Evolutionary conservation across 2,329 filamentous ascomycete species (phyloP), one percentile per base, ranked within the genome.

Genomic region (Fusarium illudens): DNA sequence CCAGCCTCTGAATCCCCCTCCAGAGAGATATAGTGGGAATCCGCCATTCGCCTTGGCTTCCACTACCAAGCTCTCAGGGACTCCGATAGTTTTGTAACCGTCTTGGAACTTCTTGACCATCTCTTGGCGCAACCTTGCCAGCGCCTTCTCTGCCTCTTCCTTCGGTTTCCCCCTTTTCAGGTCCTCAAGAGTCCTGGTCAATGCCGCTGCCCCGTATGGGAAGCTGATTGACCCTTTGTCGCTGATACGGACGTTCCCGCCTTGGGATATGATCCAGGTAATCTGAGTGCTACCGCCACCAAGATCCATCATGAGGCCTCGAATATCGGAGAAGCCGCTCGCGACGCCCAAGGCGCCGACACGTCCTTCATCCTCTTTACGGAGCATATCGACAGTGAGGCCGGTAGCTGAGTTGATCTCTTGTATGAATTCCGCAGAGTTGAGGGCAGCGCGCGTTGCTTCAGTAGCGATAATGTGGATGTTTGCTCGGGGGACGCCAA

Each of bases 1-100:
- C 88, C 90, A 92, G 3, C 90, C 90, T 46, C 90, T 81, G 71
- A 92, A 92, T 0, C 90, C 90, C n/a, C 90, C 90, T 20, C 90
- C 90, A 17, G 88, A 91, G 5, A 92, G 83, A 67, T 91, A 92
- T 1, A 92, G 80, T 4, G 84, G 84, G 62, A 88, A 84, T 1
- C 84, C 84, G 0, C 83, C 84, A 2, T 81, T 71, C 10, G 74
- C 71, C 22, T 80, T 76, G 1, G 84, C 82, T 48, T 75, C 74
- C 11, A 83, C 75, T 2, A 82, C 66, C 36, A 90, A 76, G n/a
- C 83, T 79, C 2, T 80, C 69, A 0, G 89, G 89, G 1, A 91
- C 78, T 8, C 83, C 77, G 4, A 92, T 80, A 19, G 80, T 76
- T 9, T 75, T 68, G 37, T 87, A 86, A 0, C 87, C 88, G 9